Percentiles rank a stretch among this genome's conserved stretches.
Conservation (phyloP, 805 yeast genomes). For the Myxozyma monticola region DNA sequence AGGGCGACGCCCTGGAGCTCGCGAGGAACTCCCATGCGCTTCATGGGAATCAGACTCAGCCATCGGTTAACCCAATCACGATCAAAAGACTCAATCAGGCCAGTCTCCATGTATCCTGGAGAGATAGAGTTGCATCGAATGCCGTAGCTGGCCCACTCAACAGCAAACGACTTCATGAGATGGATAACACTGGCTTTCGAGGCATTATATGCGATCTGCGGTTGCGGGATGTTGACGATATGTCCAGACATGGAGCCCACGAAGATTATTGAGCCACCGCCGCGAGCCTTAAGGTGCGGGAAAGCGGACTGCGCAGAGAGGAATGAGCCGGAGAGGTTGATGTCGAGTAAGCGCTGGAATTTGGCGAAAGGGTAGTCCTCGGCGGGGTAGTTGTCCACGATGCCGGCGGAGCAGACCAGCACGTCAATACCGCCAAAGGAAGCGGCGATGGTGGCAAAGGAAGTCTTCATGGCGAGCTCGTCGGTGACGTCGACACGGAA, state of each 20-base stretch:
- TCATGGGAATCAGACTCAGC: slow-evolving; percentile 41
- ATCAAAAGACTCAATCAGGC: slow-evolving; percentile 50
- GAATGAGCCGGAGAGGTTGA: slow-evolving; percentile 65
- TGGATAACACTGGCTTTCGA: slow-evolving; percentile 71
- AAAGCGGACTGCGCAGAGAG: slow-evolving; percentile 65
- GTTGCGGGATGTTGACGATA: slow-evolving; percentile 71
- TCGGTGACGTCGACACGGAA: slow-evolving; percentile 65
- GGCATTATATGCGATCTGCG: slow-evolving; percentile 68
- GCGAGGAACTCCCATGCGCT: slow-evolving; percentile 81
- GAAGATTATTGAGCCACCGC: slow-evolving; percentile 62
- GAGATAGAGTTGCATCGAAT: slow-evolving; percentile 65
- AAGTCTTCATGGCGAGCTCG: slow-evolving; percentile 36
- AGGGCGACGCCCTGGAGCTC: slow-evolving; percentile 77
- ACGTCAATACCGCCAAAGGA: slow-evolving; percentile 58
- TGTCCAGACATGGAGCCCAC: slow-evolving; percentile 73
- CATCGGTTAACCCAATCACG: slow-evolving; percentile 61
- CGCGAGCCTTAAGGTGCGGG: slow-evolving; percentile 59
- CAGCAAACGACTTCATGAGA: slow-evolving; percentile 62
- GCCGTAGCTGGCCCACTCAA: slow-evolving; percentile 69
- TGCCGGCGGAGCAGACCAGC: slow-evolving; percentile 64
- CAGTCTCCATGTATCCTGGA: slow-evolving; percentile 70
- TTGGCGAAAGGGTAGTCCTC: slow-evolving; percentile 64
- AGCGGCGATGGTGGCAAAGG: slow-evolving; percentile 51
- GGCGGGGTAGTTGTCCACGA: slow-evolving; percentile 68
- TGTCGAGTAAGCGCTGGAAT: slow-evolving; percentile 65